Base-by-base conservation (phyloP, 306 rosid species). In the Glycine latifolia region DNA sequence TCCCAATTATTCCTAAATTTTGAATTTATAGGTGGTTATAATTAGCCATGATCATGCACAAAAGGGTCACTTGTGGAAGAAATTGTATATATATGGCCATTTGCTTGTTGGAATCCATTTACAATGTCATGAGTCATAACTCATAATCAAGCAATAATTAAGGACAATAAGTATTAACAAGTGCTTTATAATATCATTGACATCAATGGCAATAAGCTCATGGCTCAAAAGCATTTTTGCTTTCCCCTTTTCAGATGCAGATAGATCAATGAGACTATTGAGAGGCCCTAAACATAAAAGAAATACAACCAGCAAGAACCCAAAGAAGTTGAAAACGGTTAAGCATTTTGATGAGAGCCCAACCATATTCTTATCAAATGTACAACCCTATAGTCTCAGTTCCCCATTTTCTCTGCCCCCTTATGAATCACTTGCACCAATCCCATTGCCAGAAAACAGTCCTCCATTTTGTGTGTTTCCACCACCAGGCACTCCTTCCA, bases 341-440 rank as follows among this genome's bases (percentile, higher is more conserved):
- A 91, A 87, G 67, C 88, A 89, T 69, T 78, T 88, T 58, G 88
- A 85, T 62, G 37, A 60, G n/a, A 66, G 88, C 46, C 83, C 91
- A 52, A 17, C 87, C 9, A 81, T 83, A 31, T 87, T 60, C 65
- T 77, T 89, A 43, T 69, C 94, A 75, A 91, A 86, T 74, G 77
- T 74, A 55, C 89, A 90, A 54, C 78, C 99, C 17, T 95, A 95
- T 60, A 87, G 85, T 80, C 80, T 89, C 20, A 87, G 89, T 74
- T 93, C 99, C 67, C 94, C 98, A 35, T 81, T 86, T 1, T 84
- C 96, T 62, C 75, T 93, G 77, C 96, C 93, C 31, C 92, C 98
- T 59, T 95, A 89, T 76, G 99, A 93, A 63, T 89, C 98, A 48
- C 80, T 94, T 4, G 70, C 94, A 76, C 94, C 97, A 69, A 48